These are phyloP conservation scores for Calonectria pteridis DNA, from an alignment of 2,329 filamentous ascomycete genomes.

Conservation along the genomic window DNA sequence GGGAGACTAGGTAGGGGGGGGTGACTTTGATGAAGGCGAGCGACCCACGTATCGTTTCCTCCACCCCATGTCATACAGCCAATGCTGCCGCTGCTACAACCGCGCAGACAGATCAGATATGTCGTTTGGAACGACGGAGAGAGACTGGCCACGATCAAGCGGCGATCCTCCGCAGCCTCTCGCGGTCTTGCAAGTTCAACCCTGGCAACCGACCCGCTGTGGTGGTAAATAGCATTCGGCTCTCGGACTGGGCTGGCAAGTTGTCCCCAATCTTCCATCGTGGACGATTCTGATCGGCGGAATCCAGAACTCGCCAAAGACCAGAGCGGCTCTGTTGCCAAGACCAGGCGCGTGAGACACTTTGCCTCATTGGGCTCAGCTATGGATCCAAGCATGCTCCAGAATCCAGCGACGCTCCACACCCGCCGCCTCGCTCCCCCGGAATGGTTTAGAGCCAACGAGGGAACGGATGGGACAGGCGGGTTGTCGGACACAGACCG, in stretches of 20 bases:
- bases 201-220: background rate
- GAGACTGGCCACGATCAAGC: background rate
- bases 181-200: background rate
- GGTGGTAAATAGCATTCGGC: background rate
- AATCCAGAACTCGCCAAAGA: slow-evolving; percentile 20
- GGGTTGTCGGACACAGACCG: slow-evolving; percentile 17
- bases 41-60: background rate
- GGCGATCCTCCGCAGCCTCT: background rate
- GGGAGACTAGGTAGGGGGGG: background rate
- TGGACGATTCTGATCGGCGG: slow-evolving; percentile 15
- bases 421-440: slow-evolving; percentile 15
- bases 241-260: background rate
- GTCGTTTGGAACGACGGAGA: background rate
- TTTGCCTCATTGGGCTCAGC: slow-evolving; percentile 4
- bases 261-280: background rate
- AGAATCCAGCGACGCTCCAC: slow-evolving; percentile 20
- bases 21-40: background rate
- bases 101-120: background rate
- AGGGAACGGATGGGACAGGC: slow-evolving; percentile 19
- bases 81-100: background rate
- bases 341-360: slow-evolving; percentile 20
- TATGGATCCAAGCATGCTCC: slow-evolving; percentile 20
- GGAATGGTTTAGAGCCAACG: slow-evolving; percentile 12
- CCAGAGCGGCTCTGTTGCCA: slow-evolving; percentile 19
- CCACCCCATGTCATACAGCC: background rate